Evolutionary conservation across 164 flowering plant genomes (phyloP).

Genomic region (Dillenia suffruticosa): DNA sequence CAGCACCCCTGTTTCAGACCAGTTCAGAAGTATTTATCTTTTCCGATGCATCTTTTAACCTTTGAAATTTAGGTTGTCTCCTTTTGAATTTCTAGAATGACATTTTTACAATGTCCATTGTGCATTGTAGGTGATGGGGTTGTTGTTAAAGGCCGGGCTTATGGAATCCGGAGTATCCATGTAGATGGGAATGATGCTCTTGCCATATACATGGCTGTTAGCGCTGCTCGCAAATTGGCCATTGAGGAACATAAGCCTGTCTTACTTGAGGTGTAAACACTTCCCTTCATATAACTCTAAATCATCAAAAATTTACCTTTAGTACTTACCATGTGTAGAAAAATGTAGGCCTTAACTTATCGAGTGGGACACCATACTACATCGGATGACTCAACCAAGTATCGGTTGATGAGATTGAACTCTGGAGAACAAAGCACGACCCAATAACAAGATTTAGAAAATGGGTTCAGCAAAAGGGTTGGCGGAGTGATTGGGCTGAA

Average conservation of each 20-base stretch:
- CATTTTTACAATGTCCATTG: too few relatives aligned
- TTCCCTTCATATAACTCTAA: background rate
- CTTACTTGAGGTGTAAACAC: constrained; percentile 59
- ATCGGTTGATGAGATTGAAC: constrained; percentile 76
- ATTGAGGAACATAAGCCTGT: constrained; percentile 63
- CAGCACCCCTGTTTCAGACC: constrained; percentile 86
- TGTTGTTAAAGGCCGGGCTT: constrained; percentile 75
- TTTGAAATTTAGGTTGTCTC: too few relatives aligned
- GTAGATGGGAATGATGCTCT: constrained; percentile 95
- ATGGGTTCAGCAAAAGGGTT: constrained; percentile 75
- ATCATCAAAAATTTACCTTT: background rate
- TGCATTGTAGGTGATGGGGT: constrained; percentile 72
- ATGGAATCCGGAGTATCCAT: constrained; percentile 79
- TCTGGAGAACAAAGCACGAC: constrained; percentile 56
- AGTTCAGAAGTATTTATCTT: constrained; percentile 66
- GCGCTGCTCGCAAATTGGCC: constrained; percentile 79
- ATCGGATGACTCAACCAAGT: constrained; percentile 95
- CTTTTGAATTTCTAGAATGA: too few relatives aligned
- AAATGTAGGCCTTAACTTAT: constrained; percentile 75
- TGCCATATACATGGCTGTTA: constrained; percentile 71
- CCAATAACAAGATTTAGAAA: constrained; percentile 70
- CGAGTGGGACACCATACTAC: constrained; percentile 93
- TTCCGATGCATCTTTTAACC: too few relatives aligned
- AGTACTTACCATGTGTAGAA: too few relatives aligned
- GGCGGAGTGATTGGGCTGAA: constrained; percentile 76